Evolutionary conservation across 306 rosid genomes (phyloP).

Genomic region (Rosa rugosa): DNA sequence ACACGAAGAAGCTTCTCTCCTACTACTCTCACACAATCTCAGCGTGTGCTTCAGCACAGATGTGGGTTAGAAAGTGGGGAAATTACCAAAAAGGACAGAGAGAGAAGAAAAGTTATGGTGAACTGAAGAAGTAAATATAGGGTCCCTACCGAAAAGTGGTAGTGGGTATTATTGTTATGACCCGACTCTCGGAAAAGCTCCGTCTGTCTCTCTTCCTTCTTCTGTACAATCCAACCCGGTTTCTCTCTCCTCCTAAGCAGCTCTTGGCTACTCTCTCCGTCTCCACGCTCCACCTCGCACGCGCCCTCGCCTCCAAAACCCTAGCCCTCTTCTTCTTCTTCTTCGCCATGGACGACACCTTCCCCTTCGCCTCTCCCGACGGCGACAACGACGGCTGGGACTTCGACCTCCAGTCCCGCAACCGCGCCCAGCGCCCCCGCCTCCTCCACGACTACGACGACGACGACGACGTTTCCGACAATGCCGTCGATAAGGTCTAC

Average conservation of each 20-base stretch:
- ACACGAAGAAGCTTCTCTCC: no score
- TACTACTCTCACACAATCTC: no score
- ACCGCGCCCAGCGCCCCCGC: conserved; percentile 56
- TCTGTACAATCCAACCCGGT: conserved; percentile 41
- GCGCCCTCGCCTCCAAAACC: conserved; percentile 57
- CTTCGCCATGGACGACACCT: conserved; percentile 50
- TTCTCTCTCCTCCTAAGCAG: conserved; percentile 50
- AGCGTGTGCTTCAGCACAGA: no score
- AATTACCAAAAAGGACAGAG: no score
- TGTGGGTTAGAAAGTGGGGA: no score
- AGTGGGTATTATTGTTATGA: conserved; percentile 34
- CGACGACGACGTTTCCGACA: conserved; percentile 15
- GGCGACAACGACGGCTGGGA: conserved; percentile 41
- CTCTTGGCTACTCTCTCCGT: conserved; percentile 11
- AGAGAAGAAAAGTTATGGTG: no score
- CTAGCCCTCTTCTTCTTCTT: conserved; percentile 41
- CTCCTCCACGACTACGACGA: conserved; percentile 41
- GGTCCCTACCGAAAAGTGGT: no score
- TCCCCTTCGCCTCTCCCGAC: conserved; percentile 25
- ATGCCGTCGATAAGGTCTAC: conserved; percentile 47
- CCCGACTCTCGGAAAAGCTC: conserved; percentile 59
- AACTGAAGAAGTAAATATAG: no score
- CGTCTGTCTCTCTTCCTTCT: conserved; percentile 36
- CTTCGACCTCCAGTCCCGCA: conserved; percentile 37
- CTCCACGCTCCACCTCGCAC: conserved; percentile 55